Evolutionary conservation across 208 protist genomes (phyloP).

Genomic region (Acanthamoeba castellanii): DNA sequence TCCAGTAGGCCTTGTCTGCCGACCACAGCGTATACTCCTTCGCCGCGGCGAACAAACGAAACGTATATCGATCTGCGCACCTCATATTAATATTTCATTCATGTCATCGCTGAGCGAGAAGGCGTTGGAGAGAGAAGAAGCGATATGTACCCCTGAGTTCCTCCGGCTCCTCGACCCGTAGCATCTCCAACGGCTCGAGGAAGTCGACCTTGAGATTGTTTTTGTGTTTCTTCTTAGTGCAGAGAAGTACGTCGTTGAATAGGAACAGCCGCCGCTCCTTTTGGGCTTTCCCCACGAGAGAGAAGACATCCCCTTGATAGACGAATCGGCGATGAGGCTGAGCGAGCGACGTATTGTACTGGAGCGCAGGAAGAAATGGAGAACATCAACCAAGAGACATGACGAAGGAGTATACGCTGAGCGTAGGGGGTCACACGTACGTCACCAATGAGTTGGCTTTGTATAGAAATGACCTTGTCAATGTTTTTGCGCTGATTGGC

Average conservation of each 20-base stretch:
- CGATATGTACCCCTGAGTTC: conserved; percentile 9
- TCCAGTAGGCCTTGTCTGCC: conserved; percentile 68
- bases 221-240: conserved; percentile 66
- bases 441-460: conserved; percentile 71
- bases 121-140: not conserved
- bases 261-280: conserved; percentile 64
- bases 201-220: conserved; percentile 65
- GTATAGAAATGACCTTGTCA: conserved; percentile 70
- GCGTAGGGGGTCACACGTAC: not conserved
- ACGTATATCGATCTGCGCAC: conserved; percentile 48
- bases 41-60: conserved; percentile 42
- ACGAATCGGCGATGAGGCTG: conserved; percentile 71
- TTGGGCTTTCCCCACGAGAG: conserved; percentile 35
- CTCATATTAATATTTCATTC: not conserved
- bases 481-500: conserved; percentile 77
- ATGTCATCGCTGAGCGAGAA: too few relatives aligned
- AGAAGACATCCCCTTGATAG: conserved; percentile 64
- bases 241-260: conserved; percentile 73
- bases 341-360: conserved; percentile 62
- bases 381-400: not conserved
- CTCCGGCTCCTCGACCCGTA: conserved; percentile 20
- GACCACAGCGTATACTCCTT: conserved; percentile 73
- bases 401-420: not conserved
- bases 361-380: not conserved
- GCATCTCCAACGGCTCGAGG: conserved; percentile 67